phyloP scores from a whole-genome alignment of 2,329 filamentous ascomycete species.

The Sarocladium oryzae region DNA sequence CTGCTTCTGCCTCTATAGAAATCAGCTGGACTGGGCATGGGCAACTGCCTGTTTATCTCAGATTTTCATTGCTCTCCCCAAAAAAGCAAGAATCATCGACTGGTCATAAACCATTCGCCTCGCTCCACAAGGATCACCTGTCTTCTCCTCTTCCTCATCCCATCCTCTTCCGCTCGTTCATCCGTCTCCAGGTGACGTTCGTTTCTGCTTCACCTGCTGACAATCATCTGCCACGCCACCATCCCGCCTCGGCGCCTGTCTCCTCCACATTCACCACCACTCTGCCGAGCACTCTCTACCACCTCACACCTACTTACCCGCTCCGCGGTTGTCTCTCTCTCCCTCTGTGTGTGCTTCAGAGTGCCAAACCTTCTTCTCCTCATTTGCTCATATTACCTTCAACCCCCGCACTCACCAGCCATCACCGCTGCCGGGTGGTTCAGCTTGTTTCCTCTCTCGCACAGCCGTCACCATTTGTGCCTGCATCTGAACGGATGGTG shows the following conservation, averaged over 20 bases:
- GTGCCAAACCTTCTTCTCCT: too few relatives aligned
- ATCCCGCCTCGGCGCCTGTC: neutral
- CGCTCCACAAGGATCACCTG: neutral
- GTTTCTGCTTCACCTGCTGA: neutral
- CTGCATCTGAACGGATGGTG: too few relatives aligned
- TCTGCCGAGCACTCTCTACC: neutral
- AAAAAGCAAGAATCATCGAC: neutral
- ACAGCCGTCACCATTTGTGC: neutral
- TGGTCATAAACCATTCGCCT: neutral
- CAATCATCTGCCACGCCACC: slow-evolving; percentile 2
- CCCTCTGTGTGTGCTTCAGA: too few relatives aligned
- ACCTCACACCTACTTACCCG: too few relatives aligned
- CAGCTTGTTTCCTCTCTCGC: neutral
- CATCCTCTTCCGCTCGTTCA: neutral
- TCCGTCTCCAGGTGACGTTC: neutral
- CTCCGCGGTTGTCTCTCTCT: too few relatives aligned
- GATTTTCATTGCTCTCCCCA: too few relatives aligned
- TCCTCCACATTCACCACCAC: slow-evolving; percentile 6
- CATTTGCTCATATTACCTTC: too few relatives aligned
- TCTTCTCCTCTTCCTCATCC: neutral
- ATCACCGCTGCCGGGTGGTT: too few relatives aligned
- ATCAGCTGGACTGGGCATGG: neutral
- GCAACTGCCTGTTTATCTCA: neutral
- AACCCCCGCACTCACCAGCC: too few relatives aligned
- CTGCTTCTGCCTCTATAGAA: too few relatives aligned